Base-by-base conservation (phyloP, 2,329 filamentous ascomycete genomes). In the Bipolaris oryzae region DNA sequence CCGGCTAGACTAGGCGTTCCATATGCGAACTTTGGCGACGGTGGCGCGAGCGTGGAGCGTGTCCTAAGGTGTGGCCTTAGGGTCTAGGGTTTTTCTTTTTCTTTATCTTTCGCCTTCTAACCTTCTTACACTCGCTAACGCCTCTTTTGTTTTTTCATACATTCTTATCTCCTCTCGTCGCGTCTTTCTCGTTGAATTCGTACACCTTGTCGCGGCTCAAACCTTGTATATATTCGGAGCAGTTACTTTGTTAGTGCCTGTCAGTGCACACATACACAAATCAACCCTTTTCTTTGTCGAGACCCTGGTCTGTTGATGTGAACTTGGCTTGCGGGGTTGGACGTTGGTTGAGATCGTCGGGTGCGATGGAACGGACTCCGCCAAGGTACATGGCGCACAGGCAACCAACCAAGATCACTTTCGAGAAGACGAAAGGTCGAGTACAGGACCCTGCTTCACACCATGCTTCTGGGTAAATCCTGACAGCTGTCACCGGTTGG, bases 121-220 rank as follows among this genome's bases (percentile, higher is more conserved):
- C 7, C 21, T 64, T 59, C 58, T 55, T 39, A 55, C 54, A 21
- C 53, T 64, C 50, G 25, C n/a, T 60, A 39, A 46, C 13, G 2
- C 18, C 20, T 5, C 1, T n/a, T 16, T 47, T 53, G 11, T 7
- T 25, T 11, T 11, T 31, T 10, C 28, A 35, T 34, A 15, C 2
- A 11, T 46, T 38, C 15, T n/a, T 31, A 3, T 10, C 9, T 15
- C 25, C 16, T n/a, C n/a, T 7, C 5, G n/a, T 18, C 25, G 7
- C n/a, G 2, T 45, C 13, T 45, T 15, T 15, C 25, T 11, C 16
- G 20, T 45, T 18, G 11, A 11, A 7, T 45, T 45, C 25, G 25
- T 20, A 11, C 28, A 13, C 28, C n/a, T 33, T 20, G 25, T 28
- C n/a, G 16, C 42, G 5, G 28, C 25, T 33, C 25, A 18, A 45